Base-by-base conservation (phyloP, 2,329 filamentous ascomycete genomes). In the Penicillium janthinellum region DNA sequence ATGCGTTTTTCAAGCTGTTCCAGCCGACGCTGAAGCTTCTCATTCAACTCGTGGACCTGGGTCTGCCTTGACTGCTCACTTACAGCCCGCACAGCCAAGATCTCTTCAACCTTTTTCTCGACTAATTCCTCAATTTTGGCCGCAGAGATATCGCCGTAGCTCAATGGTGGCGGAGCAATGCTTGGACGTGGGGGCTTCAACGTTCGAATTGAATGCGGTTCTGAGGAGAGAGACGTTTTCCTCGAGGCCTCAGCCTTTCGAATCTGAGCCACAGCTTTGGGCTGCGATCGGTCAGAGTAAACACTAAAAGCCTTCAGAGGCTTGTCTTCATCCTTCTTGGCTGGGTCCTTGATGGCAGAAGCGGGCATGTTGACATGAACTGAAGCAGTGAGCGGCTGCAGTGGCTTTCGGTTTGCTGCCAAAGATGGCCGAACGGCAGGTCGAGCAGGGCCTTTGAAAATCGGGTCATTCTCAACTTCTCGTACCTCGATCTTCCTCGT, bases 401-500 rank as follows among this genome's bases (percentile, higher is more conserved):
- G 78, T 10, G 94, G 92, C 72, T 96, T 92, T 15, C 94, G 85
- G 56, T 82, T 77, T 7, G 80, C 80, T 3, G 75, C 70, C n/a
- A 79, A 57, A 17, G 64, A 78, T 65, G 66, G 74, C 69, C 67
- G 77, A 67, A 64, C 70, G 12, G 71, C 77, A n/a, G 83, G 81
- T 57, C 86, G 84, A 31, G 89, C 86, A 57, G 86, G 84, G 56
- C 90, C 88, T 72, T 90, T 92, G 79, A 91, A 96, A 42, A 96
- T 88, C 4, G 96, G 89, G 71, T 97, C 92, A 71, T 98, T 98
- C 76, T 98, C 94, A 59, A 96, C 91, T 75, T 98, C 95, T 53
- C 92, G 89, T 11, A 96, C 90, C 75, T 98, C 94, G 67, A 98
- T 97, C 71, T 96, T 92, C 81, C 97, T 97, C 25, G 94, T 96